Evolutionary conservation across 495 filamentous ascomycete genomes (phyloP).

Genomic region (Aspergillus saccharolyticus): DNA sequence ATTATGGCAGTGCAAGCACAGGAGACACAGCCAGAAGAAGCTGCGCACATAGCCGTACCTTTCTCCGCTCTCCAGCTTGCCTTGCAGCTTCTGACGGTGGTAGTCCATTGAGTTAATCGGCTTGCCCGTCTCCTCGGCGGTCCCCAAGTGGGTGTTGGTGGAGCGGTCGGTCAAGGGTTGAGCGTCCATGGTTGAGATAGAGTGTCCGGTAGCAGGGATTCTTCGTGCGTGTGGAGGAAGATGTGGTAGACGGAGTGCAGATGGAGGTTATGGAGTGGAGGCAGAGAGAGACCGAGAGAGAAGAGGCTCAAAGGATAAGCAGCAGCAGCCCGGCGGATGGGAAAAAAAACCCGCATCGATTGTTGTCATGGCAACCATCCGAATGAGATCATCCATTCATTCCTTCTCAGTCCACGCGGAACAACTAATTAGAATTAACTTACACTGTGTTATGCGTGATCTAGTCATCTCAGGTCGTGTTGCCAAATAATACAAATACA

Average conservation of each 20-base stretch:
- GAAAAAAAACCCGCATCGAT: conserved; percentile 33
- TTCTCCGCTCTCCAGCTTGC: conserved; percentile 58
- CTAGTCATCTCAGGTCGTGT: not conserved
- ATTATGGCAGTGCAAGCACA: not conserved
- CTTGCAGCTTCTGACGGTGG: conserved; percentile 71
- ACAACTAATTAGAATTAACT: too few relatives aligned
- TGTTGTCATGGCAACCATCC: conserved; percentile 42
- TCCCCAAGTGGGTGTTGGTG: conserved; percentile 41
- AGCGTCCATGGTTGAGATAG: conserved; percentile 32
- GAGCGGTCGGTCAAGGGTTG: conserved; percentile 40
- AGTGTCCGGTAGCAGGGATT: not conserved
- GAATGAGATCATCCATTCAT: conserved; percentile 1
- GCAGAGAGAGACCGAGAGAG: conserved; percentile 3
- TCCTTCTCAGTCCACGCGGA: too few relatives aligned
- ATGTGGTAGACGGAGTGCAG: not conserved
- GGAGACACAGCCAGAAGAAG: not conserved
- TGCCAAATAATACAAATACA: not conserved
- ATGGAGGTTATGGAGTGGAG: not conserved
- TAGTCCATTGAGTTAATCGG: conserved; percentile 59
- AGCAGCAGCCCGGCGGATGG: not conserved
- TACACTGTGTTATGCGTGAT: not conserved
- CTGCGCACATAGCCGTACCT: conserved; percentile 46
- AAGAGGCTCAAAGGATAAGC: conserved; percentile 16
- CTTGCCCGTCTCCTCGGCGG: conserved; percentile 26
- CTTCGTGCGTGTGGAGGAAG: not conserved